phyloP scores from a whole-genome alignment of 768 basidiomycete genomes.

The Russula griseocarnosa region DNA sequence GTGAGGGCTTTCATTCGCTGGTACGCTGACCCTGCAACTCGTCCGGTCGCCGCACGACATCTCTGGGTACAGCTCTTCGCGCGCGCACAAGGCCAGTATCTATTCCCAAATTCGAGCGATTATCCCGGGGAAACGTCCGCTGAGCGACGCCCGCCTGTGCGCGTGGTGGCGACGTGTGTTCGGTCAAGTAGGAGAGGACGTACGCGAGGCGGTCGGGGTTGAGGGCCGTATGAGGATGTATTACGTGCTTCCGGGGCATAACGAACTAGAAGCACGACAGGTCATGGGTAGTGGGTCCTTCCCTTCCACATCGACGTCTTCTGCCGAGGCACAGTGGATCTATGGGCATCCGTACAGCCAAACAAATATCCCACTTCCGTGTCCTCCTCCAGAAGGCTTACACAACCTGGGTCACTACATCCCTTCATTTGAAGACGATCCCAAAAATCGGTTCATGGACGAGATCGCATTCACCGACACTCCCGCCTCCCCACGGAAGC shows the following conservation, averaged over 20 bases:
- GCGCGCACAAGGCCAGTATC: slow-evolving; percentile 83
- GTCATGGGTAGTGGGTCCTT: slow-evolving; percentile 44
- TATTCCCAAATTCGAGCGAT: slow-evolving; percentile 85
- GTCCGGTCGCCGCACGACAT: slow-evolving; percentile 16
- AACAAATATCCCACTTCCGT: slow-evolving; percentile 40
- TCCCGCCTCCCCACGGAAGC: slow-evolving; percentile 54
- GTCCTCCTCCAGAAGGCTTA: slow-evolving; percentile 42
- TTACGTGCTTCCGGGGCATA: slow-evolving; percentile 69
- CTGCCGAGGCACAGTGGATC: slow-evolving; percentile 45
- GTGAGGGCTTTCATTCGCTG: slow-evolving; percentile 57
- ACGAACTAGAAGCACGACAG: slow-evolving; percentile 60
- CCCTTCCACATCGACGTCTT: slow-evolving; percentile 18
- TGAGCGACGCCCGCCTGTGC: slow-evolving; percentile 76
- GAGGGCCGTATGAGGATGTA: slow-evolving; percentile 42
- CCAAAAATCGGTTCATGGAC: slow-evolving; percentile 89
- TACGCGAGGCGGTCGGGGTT: slow-evolving; percentile 30
- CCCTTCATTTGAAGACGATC: slow-evolving; percentile 94
- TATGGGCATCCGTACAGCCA: slow-evolving; percentile 78
- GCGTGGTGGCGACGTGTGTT: slow-evolving; percentile 90
- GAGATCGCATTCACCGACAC: slow-evolving; percentile 76
- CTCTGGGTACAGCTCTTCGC: slow-evolving; percentile 41
- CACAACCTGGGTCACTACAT: slow-evolving; percentile 67
- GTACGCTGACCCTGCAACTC: slow-evolving; percentile 34
- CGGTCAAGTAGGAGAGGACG: slow-evolving; percentile 47
- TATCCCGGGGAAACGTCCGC: slow-evolving; percentile 63